Conservation (phyloP, 805 yeast genomes). For the Nakazawaea ernobii region DNA sequence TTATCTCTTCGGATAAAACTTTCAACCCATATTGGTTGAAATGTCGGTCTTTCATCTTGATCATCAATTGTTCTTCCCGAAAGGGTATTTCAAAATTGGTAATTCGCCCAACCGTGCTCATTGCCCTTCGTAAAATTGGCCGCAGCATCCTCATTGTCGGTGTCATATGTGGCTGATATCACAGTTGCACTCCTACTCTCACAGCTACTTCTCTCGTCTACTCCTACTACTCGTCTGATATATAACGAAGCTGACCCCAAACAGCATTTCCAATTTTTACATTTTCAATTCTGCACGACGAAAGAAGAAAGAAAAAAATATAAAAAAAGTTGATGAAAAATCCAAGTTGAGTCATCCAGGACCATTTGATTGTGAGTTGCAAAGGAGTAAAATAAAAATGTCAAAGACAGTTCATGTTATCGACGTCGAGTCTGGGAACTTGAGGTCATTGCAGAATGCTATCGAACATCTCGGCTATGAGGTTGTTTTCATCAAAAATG, state of each 20-base stretch:
- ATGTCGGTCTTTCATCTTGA: conserved; percentile 3
- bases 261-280: no score
- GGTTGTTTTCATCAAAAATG: conserved; percentile 54
- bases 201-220: no score
- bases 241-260: no score
- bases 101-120: not conserved
- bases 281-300: not conserved
- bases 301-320: not conserved
- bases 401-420: conserved; percentile 53
- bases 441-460: conserved; percentile 86
- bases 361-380: conserved; percentile 9
- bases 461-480: conserved; percentile 71
- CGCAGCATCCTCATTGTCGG: not conserved
- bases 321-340: not conserved
- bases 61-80: not conserved
- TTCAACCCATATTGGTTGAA: conserved; percentile 4
- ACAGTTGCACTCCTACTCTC: no score
- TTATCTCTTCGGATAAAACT: not conserved
- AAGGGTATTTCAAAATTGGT: not conserved
- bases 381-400: conserved; percentile 13
- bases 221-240: no score
- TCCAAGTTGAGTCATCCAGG: not conserved
- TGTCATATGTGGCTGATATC: no score
- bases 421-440: conserved; percentile 91
- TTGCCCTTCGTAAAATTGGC: not conserved